Evolutionary conservation across 2,329 filamentous ascomycete genomes (phyloP).

Genomic region (Fusarium algeriense): DNA sequence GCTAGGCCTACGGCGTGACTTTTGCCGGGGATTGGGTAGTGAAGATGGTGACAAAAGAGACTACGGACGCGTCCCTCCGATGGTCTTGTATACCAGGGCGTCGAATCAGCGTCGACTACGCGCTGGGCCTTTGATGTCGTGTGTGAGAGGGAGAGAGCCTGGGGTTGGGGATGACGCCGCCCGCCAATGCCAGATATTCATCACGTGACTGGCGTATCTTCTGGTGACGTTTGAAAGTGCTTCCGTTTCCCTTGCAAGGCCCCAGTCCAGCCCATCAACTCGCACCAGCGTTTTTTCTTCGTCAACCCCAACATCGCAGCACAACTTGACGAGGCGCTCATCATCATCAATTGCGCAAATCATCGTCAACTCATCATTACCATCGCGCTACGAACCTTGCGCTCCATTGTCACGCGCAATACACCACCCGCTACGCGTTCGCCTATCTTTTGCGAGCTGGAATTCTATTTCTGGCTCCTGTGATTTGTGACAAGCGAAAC

Average conservation of each 20-base stretch:
- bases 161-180: constrained; percentile 44
- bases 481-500: constrained; percentile 36
- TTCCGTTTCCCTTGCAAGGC: constrained; percentile 44
- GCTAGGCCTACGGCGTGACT: constrained; percentile 13
- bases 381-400: constrained; percentile 50
- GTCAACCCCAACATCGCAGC: constrained; percentile 51
- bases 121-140: constrained; percentile 30
- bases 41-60: constrained; percentile 22
- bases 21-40: constrained; percentile 12
- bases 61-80: constrained; percentile 31
- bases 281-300: constrained; percentile 52
- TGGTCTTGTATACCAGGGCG: constrained; percentile 33
- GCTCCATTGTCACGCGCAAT: constrained; percentile 48
- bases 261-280: constrained; percentile 47
- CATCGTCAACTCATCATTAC: constrained; percentile 47
- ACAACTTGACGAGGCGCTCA: constrained; percentile 51
- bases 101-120: constrained; percentile 39
- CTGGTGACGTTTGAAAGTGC: constrained; percentile 53
- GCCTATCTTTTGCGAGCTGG: constrained; percentile 39
- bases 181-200: constrained; percentile 31
- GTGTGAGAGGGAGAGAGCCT: constrained; percentile 33
- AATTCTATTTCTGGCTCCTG: constrained; percentile 33
- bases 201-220: constrained; percentile 50
- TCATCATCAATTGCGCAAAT: constrained; percentile 50
- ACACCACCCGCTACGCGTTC: constrained; percentile 50